These are phyloP conservation scores for Phytophthora cactorum DNA, from an alignment of 352 stramenopile genomes.

Conservation along the genomic window DNA sequence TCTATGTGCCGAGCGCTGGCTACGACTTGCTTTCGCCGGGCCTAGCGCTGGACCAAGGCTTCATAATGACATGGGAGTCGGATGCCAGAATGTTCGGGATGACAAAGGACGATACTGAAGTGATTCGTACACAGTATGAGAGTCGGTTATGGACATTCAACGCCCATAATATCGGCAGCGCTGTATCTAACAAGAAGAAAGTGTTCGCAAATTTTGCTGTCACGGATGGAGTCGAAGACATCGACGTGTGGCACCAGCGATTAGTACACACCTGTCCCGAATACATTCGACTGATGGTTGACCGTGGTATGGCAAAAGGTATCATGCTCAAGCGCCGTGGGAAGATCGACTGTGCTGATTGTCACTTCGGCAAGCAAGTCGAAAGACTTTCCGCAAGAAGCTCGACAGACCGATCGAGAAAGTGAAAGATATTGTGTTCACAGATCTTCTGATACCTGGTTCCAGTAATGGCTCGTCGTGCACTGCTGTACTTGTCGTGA, in stretches of 20 bases:
- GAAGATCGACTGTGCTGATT: slow-evolving; percentile 1
- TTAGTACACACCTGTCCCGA: neutral
- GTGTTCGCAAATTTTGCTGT: neutral
- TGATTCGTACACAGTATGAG: neutral
- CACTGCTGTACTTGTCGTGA: neutral
- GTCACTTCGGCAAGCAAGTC: neutral
- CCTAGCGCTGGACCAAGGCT: neutral
- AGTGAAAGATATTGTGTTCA: neutral
- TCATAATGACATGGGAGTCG: neutral
- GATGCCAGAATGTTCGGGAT: neutral
- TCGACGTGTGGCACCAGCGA: neutral
- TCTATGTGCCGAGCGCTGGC: neutral
- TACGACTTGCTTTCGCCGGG: neutral
- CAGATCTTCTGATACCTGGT: neutral
- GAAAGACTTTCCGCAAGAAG: neutral
- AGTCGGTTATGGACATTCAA: neutral
- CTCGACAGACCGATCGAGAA: neutral
- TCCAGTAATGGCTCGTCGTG: neutral
- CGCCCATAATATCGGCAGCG: neutral
- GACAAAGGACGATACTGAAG: neutral
- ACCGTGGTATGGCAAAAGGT: neutral
- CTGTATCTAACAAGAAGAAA: neutral
- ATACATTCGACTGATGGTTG: neutral
- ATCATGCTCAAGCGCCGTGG: neutral
- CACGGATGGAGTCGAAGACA: neutral